A percentile compares a stretch with the other conserved stretches of the same genome.
These are phyloP conservation scores for Xeromyces bisporus DNA, from an alignment of 495 filamentous ascomycete genomes.

Conservation along the genomic window DNA sequence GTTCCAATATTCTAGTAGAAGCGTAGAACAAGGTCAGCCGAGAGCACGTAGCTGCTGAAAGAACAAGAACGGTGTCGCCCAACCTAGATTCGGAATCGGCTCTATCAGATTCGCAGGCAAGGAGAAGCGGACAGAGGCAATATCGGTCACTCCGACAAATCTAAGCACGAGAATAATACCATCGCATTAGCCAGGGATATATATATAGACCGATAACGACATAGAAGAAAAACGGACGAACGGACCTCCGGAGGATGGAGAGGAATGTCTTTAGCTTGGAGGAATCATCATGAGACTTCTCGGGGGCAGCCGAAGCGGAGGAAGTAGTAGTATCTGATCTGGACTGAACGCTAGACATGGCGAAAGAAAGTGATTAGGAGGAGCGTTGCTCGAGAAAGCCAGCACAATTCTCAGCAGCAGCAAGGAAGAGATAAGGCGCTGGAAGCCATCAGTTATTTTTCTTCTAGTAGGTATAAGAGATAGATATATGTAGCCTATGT, in stretches of 20 bases:
- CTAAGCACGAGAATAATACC: constrained; percentile 21
- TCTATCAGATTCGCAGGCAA: constrained; percentile 89
- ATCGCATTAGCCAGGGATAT: constrained; percentile 9
- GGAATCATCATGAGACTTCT: constrained; percentile 59
- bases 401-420: background rate
- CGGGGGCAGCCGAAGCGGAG: constrained; percentile 22
- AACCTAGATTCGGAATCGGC: constrained; percentile 80
- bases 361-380: background rate
- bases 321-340: background rate
- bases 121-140: constrained; percentile 89
- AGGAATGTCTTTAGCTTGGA: constrained; percentile 75
- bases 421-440: background rate
- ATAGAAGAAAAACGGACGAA: background rate
- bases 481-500: too few species aligned
- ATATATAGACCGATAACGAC: background rate
- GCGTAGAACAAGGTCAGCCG: background rate
- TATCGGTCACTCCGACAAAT: constrained; percentile 89
- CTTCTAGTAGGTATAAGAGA: background rate
- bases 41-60: too few species aligned
- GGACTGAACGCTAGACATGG: background rate
- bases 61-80: too few species aligned
- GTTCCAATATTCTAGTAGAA: constrained; percentile 75
- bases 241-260: constrained; percentile 61
- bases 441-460: background rate
- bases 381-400: constrained; percentile 1